Evolutionary conservation across 2,329 filamentous ascomycete genomes (phyloP), one percentile per base, ranked within the genome.

Genomic region (Sporothrix humicola): DNA sequence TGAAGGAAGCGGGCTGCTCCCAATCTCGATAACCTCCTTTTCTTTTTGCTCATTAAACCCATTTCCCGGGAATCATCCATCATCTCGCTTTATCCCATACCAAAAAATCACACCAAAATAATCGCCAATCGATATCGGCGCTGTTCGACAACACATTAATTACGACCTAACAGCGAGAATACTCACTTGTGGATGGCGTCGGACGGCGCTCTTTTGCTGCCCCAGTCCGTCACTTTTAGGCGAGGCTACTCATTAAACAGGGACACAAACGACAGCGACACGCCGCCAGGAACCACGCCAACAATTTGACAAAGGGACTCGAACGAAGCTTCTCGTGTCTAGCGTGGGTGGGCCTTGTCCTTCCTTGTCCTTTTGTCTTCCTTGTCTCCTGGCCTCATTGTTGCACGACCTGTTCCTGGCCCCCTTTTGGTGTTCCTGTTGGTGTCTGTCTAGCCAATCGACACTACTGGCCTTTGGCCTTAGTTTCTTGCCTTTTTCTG

Each of bases 181-280:
- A 37, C 31, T 5, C 31, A 37, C 31, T 37, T 37, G 31, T 72
- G 46, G 61, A 59, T 66, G 73, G 61, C 70, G 56, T 56, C 46
- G 70, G 54, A 17, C 63, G 63, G 63, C 50, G 50, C 63, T 44
- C 44, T 20, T 66, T 56, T 69, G 23, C n/a, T 20, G 50, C 37
- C 63, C 69, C 73, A 37, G 50, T 58, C 37, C n/a, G 5, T 70
- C 26, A 42, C 46, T 74, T 48, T 59, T 70, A 69, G 58, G 65
- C 69, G 31, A 74, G 65, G 61, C 61, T 74, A 7, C 63, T 72
- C 70, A 63, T 74, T 74, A 72, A 65, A 72, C 50, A 61, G 69
- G 37, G 44, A 44, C 69, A 50, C 44, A 7, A 23, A 48, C 42
- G 37, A 66, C 52, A 69, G 48, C 9, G 66, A 56, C 50, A 23